These are phyloP conservation scores for Monilinia laxa DNA, from an alignment of 2,329 filamentous ascomycete genomes.

Conservation along the genomic window DNA sequence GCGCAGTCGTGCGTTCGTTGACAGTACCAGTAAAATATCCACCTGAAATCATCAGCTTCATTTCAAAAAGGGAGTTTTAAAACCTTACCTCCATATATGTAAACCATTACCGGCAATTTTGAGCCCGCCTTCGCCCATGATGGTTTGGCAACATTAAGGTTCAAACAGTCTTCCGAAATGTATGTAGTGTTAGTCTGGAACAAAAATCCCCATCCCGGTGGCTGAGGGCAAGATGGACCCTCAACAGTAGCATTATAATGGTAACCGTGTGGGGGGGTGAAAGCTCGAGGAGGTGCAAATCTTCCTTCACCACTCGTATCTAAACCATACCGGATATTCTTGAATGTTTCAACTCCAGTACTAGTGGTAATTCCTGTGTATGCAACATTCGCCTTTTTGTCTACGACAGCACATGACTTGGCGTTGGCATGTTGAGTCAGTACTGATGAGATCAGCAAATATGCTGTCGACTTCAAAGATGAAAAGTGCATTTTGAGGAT, in stretches of 20 bases:
- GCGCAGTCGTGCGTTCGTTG: slow-evolving; percentile 34
- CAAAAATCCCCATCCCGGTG: slow-evolving; percentile 40
- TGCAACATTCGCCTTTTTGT: slow-evolving; percentile 39
- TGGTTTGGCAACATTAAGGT: slow-evolving; percentile 57
- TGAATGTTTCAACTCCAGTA: slow-evolving; percentile 47
- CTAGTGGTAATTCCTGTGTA: slow-evolving; percentile 48
- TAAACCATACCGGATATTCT: slow-evolving; percentile 50
- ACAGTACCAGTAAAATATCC: slow-evolving; percentile 25
- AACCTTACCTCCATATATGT: slow-evolving; percentile 63
- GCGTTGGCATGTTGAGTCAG: background rate
- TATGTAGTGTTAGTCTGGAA: slow-evolving; percentile 43
- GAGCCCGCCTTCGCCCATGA: slow-evolving; percentile 50
- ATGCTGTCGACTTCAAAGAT: slow-evolving; percentile 4
- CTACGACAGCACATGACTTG: slow-evolving; percentile 27
- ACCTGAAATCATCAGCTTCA: slow-evolving; percentile 20
- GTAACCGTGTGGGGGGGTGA: slow-evolving; percentile 39
- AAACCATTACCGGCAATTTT: slow-evolving; percentile 64
- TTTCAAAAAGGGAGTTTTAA: slow-evolving; percentile 25
- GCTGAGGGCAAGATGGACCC: slow-evolving; percentile 49
- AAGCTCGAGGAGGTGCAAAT: slow-evolving; percentile 47
- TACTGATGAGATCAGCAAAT: slow-evolving; percentile 4
- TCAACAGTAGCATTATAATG: slow-evolving; percentile 44
- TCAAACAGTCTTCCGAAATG: slow-evolving; percentile 61
- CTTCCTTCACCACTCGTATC: slow-evolving; percentile 48
- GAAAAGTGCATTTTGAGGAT: background rate